These are phyloP conservation scores for Alternaria sp. DNA, from an alignment of 2,329 filamentous ascomycete genomes.

Conservation along the genomic window DNA sequence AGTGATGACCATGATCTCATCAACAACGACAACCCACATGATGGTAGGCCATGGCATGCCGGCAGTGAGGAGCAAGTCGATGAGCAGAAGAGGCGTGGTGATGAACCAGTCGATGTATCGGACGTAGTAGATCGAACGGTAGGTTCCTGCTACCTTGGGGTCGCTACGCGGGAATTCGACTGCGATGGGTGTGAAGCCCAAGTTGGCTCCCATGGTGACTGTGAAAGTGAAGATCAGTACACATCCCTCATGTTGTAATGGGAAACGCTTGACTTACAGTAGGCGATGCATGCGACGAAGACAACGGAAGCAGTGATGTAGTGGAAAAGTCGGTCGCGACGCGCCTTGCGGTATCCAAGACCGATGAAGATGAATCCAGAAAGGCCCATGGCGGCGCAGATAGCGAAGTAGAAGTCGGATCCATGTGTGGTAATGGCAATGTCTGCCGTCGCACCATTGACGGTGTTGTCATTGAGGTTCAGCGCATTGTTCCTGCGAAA, in stretches of 20 bases:
- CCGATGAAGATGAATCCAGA: conserved; percentile 62
- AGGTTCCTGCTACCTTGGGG: conserved; percentile 56
- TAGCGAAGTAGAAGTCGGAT: conserved; percentile 68
- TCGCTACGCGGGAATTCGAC: conserved; percentile 62
- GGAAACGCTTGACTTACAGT: conserved; percentile 48
- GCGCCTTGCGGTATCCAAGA: conserved; percentile 60
- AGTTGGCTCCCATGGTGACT: conserved; percentile 68
- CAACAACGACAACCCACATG: conserved; percentile 66
- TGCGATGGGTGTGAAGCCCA: conserved; percentile 68
- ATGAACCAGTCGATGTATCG: conserved; percentile 70
- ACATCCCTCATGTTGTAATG: neutral
- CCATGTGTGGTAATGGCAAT: conserved; percentile 65
- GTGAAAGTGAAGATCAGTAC: neutral
- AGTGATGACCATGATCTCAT: conserved; percentile 71
- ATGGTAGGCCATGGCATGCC: conserved; percentile 70
- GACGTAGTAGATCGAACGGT: conserved; percentile 70
- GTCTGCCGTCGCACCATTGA: conserved; percentile 56
- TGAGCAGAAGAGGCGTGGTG: conserved; percentile 68
- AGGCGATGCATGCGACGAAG: conserved; percentile 66
- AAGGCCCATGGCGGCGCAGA: conserved; percentile 65
- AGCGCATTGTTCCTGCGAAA: conserved; percentile 30
- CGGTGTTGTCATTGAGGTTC: conserved; percentile 45
- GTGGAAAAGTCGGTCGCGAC: conserved; percentile 66
- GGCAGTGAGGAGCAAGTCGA: conserved; percentile 68
- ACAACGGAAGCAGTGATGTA: conserved; percentile 67